Conservation (phyloP, 169 alveolate genomes). For the Cardiosporidium cionae region DNA sequence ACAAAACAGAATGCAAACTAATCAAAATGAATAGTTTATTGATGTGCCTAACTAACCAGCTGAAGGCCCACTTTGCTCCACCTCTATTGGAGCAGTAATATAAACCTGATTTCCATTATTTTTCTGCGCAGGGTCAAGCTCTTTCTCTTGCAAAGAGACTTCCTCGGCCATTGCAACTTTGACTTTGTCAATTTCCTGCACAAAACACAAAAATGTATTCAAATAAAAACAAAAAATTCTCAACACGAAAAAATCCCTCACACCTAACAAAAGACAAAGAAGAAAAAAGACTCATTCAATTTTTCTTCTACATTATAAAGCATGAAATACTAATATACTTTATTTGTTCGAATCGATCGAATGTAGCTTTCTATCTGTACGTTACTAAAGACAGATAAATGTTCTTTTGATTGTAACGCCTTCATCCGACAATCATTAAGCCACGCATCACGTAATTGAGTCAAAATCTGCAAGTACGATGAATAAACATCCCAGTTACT, state of each 20-base stretch:
- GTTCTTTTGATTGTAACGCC: conserved; percentile 35
- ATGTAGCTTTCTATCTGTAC: conserved; percentile 48
- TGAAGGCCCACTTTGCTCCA: not conserved
- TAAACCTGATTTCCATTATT: not conserved
- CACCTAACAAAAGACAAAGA: too few relatives aligned
- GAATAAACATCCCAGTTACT: too few relatives aligned
- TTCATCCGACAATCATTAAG: conserved; percentile 33
- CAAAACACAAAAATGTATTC: too few relatives aligned
- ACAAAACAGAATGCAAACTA: too few relatives aligned
- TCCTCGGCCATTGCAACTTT: not conserved
- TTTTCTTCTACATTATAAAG: too few relatives aligned
- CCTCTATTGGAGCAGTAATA: not conserved
- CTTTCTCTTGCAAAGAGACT: not conserved
- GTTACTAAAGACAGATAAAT: conserved; percentile 41
- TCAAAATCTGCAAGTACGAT: conserved; percentile 42
- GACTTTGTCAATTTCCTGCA: not conserved
- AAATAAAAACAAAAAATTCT: too few relatives aligned
- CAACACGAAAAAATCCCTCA: too few relatives aligned
- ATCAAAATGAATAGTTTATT: too few relatives aligned
- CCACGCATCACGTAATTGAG: conserved; percentile 52
- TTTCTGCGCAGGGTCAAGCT: not conserved
- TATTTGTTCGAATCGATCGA: conserved; percentile 40
- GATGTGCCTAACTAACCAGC: too few relatives aligned
- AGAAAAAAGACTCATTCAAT: too few relatives aligned
- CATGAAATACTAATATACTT: too few relatives aligned